A percentile compares a stretch with the other conserved stretches of the same genome.
phyloP scores from a whole-genome alignment of 805 yeast genomes.

The Clavispora vitiphila region DNA sequence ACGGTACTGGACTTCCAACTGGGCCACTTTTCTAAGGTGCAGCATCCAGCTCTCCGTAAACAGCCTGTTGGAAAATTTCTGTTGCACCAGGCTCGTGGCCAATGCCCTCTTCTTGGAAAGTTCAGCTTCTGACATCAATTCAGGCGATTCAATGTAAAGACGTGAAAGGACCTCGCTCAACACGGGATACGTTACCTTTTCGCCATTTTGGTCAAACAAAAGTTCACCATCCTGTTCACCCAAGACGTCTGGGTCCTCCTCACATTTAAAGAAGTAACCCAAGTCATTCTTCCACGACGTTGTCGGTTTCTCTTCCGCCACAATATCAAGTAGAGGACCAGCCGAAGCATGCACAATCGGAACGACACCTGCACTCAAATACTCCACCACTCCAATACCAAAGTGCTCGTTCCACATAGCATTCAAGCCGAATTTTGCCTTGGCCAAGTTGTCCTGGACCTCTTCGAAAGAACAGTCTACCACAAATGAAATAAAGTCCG shows the following conservation, averaged over 20 bases:
- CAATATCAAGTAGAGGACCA: conserved; percentile 89
- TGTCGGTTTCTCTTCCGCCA: conserved; percentile 23
- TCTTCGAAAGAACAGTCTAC: conserved; percentile 70
- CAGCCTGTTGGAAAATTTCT: conserved; percentile 56
- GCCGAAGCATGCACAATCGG: conserved; percentile 94
- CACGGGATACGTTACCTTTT: conserved; percentile 31
- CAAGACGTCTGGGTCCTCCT: conserved; percentile 64
- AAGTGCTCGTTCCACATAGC: conserved; percentile 99
- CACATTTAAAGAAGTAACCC: conserved; percentile 76
- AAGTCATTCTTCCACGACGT: conserved; percentile 40
- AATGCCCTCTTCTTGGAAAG: conserved; percentile 39
- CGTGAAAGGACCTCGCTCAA: conserved; percentile 46
- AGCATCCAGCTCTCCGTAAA: conserved; percentile 54
- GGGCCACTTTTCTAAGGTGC: conserved; percentile 14
- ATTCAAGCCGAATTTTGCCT: conserved; percentile 73
- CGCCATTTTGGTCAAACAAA: conserved; percentile 4
- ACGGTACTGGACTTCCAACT: conserved; percentile 23
- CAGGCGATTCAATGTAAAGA: conserved; percentile 34
- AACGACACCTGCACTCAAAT: conserved; percentile 76
- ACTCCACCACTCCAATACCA: conserved; percentile 96
- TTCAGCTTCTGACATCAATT: conserved; percentile 23
- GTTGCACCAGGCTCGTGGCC: conserved; percentile 41
- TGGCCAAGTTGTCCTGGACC: conserved; percentile 49
- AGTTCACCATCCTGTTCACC: conserved; percentile 8
- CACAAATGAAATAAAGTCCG: conserved; percentile 46